Percentiles rank a stretch among this genome's conserved stretches.
These are phyloP conservation scores for Mortierella sp. DNA, from an alignment of 371 early-diverging fungal genomes.

Conservation along the genomic window DNA sequence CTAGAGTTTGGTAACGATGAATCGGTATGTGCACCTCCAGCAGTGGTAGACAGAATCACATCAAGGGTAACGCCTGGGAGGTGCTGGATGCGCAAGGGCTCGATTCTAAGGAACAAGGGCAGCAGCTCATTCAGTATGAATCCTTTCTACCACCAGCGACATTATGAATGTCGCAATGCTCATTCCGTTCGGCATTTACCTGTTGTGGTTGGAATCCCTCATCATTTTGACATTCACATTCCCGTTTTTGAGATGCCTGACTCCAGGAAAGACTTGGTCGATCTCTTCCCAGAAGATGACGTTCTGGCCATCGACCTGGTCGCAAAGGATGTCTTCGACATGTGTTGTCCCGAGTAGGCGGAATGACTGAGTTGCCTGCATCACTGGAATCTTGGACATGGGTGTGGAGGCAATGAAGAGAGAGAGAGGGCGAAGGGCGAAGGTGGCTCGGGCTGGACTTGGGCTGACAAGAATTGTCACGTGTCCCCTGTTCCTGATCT, in stretches of 20 bases:
- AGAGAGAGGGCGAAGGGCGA: too few relatives aligned
- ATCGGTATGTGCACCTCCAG: background rate
- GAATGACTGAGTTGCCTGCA: background rate
- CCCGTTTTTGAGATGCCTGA: constrained; percentile 4
- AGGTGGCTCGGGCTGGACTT: too few relatives aligned
- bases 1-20: background rate
- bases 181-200: too few relatives aligned
- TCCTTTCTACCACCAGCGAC: too few relatives aligned
- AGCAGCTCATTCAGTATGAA: too few relatives aligned
- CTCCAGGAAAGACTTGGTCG: constrained; percentile 13
- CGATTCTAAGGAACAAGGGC: too few relatives aligned
- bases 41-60: constrained; percentile 4
- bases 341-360: background rate
- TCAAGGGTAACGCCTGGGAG: constrained; percentile 9
- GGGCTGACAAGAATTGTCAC: too few relatives aligned
- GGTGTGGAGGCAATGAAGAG: too few relatives aligned
- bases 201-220: constrained; percentile 2
- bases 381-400: too few relatives aligned
- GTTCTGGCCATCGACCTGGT: constrained; percentile 9
- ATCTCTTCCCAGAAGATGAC: constrained; percentile 12
- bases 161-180: too few relatives aligned
- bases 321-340: background rate
- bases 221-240: background rate
- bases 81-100: constrained; percentile 9
- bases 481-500: too few relatives aligned